Evolutionary conservation across 306 rosid genomes (phyloP), one percentile per base, ranked within the genome.

Genomic region (Erythrophleum fordii): DNA sequence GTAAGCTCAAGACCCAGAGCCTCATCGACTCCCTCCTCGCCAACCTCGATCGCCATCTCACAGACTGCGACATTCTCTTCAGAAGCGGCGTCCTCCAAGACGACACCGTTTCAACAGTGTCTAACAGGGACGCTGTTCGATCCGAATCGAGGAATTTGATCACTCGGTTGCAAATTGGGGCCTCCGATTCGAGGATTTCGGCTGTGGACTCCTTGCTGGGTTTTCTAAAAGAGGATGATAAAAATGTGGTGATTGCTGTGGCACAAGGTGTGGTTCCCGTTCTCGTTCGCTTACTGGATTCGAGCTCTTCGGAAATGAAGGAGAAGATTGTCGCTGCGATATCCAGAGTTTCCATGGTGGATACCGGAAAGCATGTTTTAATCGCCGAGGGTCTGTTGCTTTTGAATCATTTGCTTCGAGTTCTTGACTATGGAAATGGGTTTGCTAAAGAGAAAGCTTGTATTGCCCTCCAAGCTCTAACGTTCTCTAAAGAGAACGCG

Each of bases 1-100:
- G 99, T 4, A 93, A 93, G 85, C 97, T 95, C 90, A 83, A 88
- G 72, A 95, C 99, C 8, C 99, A 95, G 72, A 91, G 92, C 89
- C 93, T 90, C 81, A 76, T 95, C 68, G 97, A 93, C 70, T 81
- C 97, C 9, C 76, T 93, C 66, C 85, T 88, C 20, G 94, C 97
- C 25, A 85, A 68, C 64, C 91, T 95, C 69, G 86, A 91, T 68
- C 89, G 88, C 69, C 88, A 88, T n/a, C 85, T 91, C 60, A 37
- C 75, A 52, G 97, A 95, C 60, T 90, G 89, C 25, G 95, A 91
- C 8, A 86, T 95, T 12, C 86, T 95, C 69, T 68, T 90, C 72
- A 85, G 85, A 25, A 95, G 97, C 26, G 99, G 97, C 26, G 82
- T 93, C 60, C 95, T 95, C 25, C 83, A 51, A 10, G 92, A 86